phyloP scores from a whole-genome alignment of 768 basidiomycete species.

The Agrocybe chaxingu region DNA sequence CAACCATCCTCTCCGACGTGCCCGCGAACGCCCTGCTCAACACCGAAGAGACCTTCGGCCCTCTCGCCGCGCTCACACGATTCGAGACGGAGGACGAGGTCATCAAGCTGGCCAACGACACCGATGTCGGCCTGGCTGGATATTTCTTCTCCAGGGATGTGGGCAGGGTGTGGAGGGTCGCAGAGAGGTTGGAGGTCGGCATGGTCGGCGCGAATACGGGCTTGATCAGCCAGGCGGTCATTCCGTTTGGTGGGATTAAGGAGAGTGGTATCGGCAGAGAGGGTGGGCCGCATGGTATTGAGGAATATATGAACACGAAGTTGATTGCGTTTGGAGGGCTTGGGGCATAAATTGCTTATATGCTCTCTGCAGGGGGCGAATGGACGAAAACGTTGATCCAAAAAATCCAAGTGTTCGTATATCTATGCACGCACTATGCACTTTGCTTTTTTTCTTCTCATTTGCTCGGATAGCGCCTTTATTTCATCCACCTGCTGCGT shows the following conservation, averaged over 20 bases:
- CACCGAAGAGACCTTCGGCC: constrained; percentile 94
- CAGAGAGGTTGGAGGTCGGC: constrained; percentile 91
- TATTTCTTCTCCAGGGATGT: constrained; percentile 90
- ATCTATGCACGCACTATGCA: neutral
- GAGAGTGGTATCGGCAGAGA: constrained; percentile 85
- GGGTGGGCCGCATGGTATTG: constrained; percentile 79
- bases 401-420: neutral
- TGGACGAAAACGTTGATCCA: neutral
- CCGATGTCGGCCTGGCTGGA: constrained; percentile 85
- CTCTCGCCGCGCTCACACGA: constrained; percentile 79
- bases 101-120: constrained; percentile 77
- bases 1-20: constrained; percentile 89
- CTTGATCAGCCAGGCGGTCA: constrained; percentile 68
- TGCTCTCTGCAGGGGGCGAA: neutral
- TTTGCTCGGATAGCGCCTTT: neutral
- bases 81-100: constrained; percentile 97
- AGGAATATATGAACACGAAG: constrained; percentile 84
- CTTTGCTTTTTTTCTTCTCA: neutral
- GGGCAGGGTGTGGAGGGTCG: constrained; percentile 89
- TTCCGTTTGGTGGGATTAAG: constrained; percentile 91
- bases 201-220: constrained; percentile 88
- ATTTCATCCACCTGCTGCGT: too few relatives aligned
- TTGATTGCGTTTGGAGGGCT: constrained; percentile 79
- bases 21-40: constrained; percentile 61
- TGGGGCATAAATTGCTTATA: constrained; percentile 18